phyloP scores from a whole-genome alignment of 257 asterid genomes.

The Penstemon barbatus region DNA sequence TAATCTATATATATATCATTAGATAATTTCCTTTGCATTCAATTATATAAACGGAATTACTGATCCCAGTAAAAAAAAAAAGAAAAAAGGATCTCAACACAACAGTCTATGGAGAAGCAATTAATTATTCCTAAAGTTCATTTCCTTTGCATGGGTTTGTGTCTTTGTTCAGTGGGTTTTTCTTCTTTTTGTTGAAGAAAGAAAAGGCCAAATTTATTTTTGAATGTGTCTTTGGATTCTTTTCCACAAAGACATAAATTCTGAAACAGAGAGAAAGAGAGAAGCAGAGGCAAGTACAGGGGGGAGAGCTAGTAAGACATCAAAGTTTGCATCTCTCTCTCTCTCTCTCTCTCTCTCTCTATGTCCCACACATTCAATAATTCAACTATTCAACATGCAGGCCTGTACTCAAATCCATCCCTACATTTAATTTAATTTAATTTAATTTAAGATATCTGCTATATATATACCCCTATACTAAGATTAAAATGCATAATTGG shows the following conservation, averaged over 20 bases:
- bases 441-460: no score
- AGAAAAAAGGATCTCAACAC: no score
- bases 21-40: no score
- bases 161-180: slow-evolving; percentile 19
- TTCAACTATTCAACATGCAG: slow-evolving; percentile 37
- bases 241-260: slow-evolving; percentile 51
- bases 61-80: slow-evolving; percentile 22
- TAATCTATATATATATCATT: no score
- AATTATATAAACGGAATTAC: no score
- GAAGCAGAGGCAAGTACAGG: slow-evolving; percentile 45
- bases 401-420: slow-evolving; percentile 26
- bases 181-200: slow-evolving; percentile 16
- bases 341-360: slow-evolving; percentile 25
- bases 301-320: slow-evolving; percentile 51
- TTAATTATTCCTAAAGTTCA: background rate
- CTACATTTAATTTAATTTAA: slow-evolving; percentile 24
- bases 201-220: slow-evolving; percentile 26
- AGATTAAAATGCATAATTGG: no score
- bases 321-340: slow-evolving; percentile 58
- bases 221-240: slow-evolving; percentile 38
- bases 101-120: background rate
- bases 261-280: slow-evolving; percentile 51
- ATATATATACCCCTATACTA: no score
- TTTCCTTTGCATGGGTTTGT: slow-evolving; percentile 23
- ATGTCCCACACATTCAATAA: slow-evolving; percentile 23